Evolutionary conservation across 768 basidiomycete genomes (phyloP).

Genomic region (Pisolithus orientalis): DNA sequence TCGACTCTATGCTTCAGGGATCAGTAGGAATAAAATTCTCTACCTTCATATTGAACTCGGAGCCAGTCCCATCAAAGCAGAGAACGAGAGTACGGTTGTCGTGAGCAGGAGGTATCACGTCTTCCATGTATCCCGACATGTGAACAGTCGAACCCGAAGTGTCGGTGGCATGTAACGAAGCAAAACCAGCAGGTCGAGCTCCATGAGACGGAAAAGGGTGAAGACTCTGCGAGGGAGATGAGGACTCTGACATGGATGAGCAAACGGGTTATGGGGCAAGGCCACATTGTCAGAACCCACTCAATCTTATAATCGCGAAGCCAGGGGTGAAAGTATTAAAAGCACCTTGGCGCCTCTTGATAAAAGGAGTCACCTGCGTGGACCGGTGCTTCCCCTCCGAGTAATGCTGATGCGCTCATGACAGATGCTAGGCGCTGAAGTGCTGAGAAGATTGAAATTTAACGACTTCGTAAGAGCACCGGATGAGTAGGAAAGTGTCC

Average conservation of each 20-base stretch:
- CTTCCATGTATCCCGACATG: constrained; percentile 11
- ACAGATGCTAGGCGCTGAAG: too few relatives aligned
- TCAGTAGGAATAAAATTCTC: constrained; percentile 11
- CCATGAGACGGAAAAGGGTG: neutral
- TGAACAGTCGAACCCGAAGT: neutral
- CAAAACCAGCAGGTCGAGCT: neutral
- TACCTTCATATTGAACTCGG: constrained; percentile 64
- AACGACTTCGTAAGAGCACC: too few relatives aligned
- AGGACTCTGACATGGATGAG: neutral
- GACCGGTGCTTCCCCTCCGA: too few relatives aligned
- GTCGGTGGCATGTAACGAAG: neutral
- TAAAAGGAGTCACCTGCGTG: too few relatives aligned
- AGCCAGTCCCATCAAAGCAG: constrained; percentile 60
- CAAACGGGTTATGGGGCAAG: neutral
- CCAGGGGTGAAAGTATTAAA: too few relatives aligned
- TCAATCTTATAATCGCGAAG: too few relatives aligned
- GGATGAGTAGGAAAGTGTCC: too few relatives aligned
- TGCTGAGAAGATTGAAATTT: too few relatives aligned
- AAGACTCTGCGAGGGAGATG: neutral
- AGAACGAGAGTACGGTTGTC: constrained; percentile 51
- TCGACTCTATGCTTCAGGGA: neutral
- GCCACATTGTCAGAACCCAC: neutral
- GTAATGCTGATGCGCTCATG: too few relatives aligned
- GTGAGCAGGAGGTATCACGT: constrained; percentile 40
- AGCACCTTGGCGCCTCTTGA: too few relatives aligned